phyloP scores from a whole-genome alignment of 2,329 filamentous ascomycete species.

The Fusarium transvaalense region DNA sequence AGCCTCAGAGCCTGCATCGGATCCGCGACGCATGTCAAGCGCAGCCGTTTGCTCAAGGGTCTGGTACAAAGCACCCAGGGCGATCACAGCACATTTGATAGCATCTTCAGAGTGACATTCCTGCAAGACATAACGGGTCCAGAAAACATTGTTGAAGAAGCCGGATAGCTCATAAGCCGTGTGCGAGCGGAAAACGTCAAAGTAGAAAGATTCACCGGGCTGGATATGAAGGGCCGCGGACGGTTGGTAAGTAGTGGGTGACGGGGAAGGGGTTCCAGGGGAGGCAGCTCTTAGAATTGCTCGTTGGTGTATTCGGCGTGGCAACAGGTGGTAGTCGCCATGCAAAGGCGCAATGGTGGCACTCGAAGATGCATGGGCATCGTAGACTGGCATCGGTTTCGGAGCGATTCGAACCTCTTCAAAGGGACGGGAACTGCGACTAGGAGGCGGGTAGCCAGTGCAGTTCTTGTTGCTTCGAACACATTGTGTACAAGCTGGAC shows the following conservation, averaged over 20 bases:
- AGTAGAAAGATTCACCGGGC: conserved; percentile 68
- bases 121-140: conserved; percentile 72
- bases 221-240: conserved; percentile 61
- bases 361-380: conserved; percentile 35
- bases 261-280: conserved; percentile 45
- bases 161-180: conserved; percentile 74
- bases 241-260: conserved; percentile 58
- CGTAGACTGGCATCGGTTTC: conserved; percentile 54
- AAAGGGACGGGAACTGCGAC: conserved; percentile 60
- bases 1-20: conserved; percentile 29
- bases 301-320: conserved; percentile 49
- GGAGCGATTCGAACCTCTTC: conserved; percentile 65
- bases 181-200: conserved; percentile 71
- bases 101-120: conserved; percentile 72
- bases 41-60: conserved; percentile 70
- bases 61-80: conserved; percentile 75
- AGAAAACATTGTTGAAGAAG: conserved; percentile 75
- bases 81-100: conserved; percentile 74
- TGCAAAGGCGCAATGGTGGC: conserved; percentile 33
- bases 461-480: conserved; percentile 69
- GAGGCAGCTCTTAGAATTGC: conserved; percentile 35
- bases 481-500: conserved; percentile 72
- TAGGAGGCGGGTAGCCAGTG: conserved; percentile 71
- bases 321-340: conserved; percentile 49
- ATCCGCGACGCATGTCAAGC: conserved; percentile 55